Evolutionary conservation across 345 rosid genomes (phyloP).

Genomic region (Euphorbia tirucalli): DNA sequence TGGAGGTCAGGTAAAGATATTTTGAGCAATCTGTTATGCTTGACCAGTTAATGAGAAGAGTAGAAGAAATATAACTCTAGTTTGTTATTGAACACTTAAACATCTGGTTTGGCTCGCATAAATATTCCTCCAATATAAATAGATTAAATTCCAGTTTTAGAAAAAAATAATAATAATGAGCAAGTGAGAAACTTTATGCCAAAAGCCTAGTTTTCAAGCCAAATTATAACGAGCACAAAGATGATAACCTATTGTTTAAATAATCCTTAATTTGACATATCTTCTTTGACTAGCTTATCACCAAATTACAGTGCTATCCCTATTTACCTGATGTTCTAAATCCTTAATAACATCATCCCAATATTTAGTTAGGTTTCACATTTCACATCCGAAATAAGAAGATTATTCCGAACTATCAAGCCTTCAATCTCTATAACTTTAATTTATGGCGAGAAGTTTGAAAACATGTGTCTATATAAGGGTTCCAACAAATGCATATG

Average conservation of each 20-base stretch:
- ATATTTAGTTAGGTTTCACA: neutral
- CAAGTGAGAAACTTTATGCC: neutral
- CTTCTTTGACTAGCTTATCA: neutral
- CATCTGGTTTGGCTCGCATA: neutral
- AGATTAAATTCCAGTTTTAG: neutral
- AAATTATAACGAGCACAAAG: neutral
- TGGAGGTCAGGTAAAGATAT: neutral
- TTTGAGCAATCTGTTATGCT: neutral
- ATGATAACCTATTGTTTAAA: neutral
- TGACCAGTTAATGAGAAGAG: constrained; percentile 1
- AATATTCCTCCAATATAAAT: neutral
- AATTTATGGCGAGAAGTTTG: neutral
- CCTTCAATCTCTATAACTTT: neutral
- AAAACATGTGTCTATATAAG: neutral
- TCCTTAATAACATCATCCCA: neutral
- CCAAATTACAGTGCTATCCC: neutral
- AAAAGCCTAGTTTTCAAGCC: neutral
- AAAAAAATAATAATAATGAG: neutral
- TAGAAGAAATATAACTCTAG: neutral
- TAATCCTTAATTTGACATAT: neutral
- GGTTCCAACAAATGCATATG: neutral
- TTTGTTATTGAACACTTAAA: neutral
- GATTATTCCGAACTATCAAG: neutral
- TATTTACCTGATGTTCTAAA: neutral
- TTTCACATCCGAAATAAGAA: neutral